phyloP scores from a whole-genome alignment of 345 rosid genomes.

The Ceriops zippeliana region DNA sequence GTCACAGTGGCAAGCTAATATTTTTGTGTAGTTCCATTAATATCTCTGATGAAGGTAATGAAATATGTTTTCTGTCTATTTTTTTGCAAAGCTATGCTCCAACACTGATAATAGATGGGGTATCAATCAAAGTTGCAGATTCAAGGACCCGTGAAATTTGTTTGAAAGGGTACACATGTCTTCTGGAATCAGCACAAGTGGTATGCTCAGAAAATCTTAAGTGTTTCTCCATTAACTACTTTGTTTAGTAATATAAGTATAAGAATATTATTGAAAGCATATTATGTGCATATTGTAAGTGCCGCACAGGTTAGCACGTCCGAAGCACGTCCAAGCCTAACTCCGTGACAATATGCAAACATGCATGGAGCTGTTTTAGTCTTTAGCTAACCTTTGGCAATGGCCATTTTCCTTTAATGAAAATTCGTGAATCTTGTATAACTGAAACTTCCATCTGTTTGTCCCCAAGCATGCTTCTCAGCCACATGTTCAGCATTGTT shows the following conservation, averaged over 20 bases:
- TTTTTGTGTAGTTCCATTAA: neutral
- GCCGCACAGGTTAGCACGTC: too few relatives aligned
- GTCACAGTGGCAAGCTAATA: neutral
- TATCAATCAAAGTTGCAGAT: slow-evolving; percentile 55
- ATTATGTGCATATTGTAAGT: neutral
- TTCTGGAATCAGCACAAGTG: slow-evolving; percentile 52
- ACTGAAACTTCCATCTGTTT: too few relatives aligned
- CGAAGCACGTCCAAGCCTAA: too few relatives aligned
- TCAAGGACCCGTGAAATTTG: slow-evolving; percentile 58
- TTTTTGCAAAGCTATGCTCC: slow-evolving; percentile 48
- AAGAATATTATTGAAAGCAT: too few relatives aligned
- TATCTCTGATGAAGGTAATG: neutral
- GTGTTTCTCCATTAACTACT: neutral
- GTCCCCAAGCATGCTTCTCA: too few relatives aligned
- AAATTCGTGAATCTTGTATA: too few relatives aligned
- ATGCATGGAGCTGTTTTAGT: neutral
- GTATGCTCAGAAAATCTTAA: slow-evolving; percentile 27
- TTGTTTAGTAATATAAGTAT: neutral
- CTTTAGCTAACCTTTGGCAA: too few relatives aligned
- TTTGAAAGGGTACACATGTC: slow-evolving; percentile 60
- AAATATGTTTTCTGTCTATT: neutral
- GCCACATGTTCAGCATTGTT: too few relatives aligned
- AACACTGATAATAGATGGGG: slow-evolving; percentile 56
- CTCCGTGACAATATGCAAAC: too few relatives aligned
- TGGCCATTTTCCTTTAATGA: too few relatives aligned